Evolutionary conservation across 768 basidiomycete genomes (phyloP), one percentile per base, ranked within the genome.

Genomic region (Serendipita vermifera): DNA sequence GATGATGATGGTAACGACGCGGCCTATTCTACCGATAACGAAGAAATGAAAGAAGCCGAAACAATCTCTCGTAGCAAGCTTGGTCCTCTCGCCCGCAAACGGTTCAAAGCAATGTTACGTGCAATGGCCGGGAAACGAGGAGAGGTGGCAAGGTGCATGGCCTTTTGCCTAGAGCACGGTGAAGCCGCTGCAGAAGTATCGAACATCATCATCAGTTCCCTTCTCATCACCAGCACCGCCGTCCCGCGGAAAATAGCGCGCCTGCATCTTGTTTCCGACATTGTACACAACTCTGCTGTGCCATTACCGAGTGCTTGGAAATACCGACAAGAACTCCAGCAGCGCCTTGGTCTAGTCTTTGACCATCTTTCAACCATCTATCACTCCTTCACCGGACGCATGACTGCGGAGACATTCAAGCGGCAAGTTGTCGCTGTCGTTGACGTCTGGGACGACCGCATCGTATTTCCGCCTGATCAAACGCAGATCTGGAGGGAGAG

Each of bases 401-500:
- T 99, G 67, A 94, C 92, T 2, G 94, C 94, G 11, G 93, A 98
- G 61, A 83, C 85, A 1, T 99, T 98, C 76, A 93, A 87, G 72
- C 85, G 84, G 61, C 90, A 97, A 68, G 89, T 98, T 58, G 82
- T 80, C 3, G 72, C 82, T 5, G 81, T 98, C 15, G 77, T 98
- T 3, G 93, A 97, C 64, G 84, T 97, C 29, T 97, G 96, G 92
- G 96, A 97, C 65, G 85, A 96, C 66, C 94, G 93, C 92, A 93
- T 98, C 57, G 87, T 97, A 31, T 98, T 98, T 66, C 76, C 88
- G 54, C 86, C 85, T 2, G 87, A 93, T 55, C 87, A 86, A 63
- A 92, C 87, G 69, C 69, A 55, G 74, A 91, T 56, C 74, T 98
- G 48, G 87, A 93, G 48, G 88, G 88, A 20, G 69, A 65, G 17